Evolutionary conservation across 2,329 filamentous ascomycete genomes (phyloP), one percentile per base, ranked within the genome.

Genomic region (Verticillium albo-atrum): DNA sequence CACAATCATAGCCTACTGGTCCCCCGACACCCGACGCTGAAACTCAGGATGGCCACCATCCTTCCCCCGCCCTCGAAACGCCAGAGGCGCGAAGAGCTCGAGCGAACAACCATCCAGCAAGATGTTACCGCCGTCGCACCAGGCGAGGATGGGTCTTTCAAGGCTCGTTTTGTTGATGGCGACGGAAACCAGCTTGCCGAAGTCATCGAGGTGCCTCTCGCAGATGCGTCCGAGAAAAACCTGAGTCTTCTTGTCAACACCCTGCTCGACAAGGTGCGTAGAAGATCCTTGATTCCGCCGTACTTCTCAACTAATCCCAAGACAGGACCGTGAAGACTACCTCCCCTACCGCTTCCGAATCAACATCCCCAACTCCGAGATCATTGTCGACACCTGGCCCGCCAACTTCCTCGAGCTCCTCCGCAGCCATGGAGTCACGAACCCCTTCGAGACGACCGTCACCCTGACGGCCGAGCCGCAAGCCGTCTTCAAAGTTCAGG

Each of bases 401-500:
- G 74, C 77, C 60, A 81, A 86, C 62, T 77, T 86, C 4, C 76
- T 84, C 17, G 76, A 77, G 30, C 77, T 85, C 17, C 74, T 86
- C n/a, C 77, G 76, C 26, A 77, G 74, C 62, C 81, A 86, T 77
- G 82, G 82, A 59, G 79, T 86, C 59, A 77, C 79, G 47, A 85
- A 84, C 64, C 82, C 83, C 0, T 85, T 83, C 63, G 84, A 86
- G 68, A 82, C 75, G 5, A 80, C 77, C 0, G 72, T 82, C 54
- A 80, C 82, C 2, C 78, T 88, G 27, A 82, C 81, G 37, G 85
- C 85, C 51, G 84, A 87, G 68, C 94, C 95, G 0, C 94, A 99
- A 74, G 92, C 94, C 25, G 90, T 98, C 0, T 98, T 97, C 79
- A 88, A 89, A 68, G 95, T 98, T 26, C 92, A 95, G 68, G 90